Evolutionary conservation across 1,284 basidiomycete genomes (phyloP).

Genomic region (Papiliotrema fonsecae): DNA sequence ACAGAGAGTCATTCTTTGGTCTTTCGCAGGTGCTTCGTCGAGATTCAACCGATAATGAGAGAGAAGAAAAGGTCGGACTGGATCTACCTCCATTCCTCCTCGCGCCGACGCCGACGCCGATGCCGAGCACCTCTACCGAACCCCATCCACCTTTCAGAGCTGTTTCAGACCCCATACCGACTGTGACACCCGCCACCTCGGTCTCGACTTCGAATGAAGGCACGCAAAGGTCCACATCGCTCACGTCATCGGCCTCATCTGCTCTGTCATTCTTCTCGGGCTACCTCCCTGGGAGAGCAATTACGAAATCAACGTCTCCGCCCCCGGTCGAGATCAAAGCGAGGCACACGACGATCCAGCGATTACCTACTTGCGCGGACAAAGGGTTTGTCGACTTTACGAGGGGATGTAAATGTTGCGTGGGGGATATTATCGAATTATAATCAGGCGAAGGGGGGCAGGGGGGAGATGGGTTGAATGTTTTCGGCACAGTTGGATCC

Average conservation of each 20-base stretch:
- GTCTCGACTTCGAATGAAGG: neutral
- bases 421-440: constrained; percentile 29
- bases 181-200: neutral
- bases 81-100: constrained; percentile 18
- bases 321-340: neutral
- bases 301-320: neutral
- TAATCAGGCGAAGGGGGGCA: neutral
- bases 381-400: constrained; percentile 20
- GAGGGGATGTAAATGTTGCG: constrained; percentile 24
- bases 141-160: neutral
- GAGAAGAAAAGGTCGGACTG: constrained; percentile 6
- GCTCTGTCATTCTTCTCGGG: constrained; percentile 12
- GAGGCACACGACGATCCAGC: neutral
- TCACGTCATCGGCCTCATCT: constrained; percentile 6
- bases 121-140: neutral
- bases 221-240: constrained; percentile 1
- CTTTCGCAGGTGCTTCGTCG: constrained; percentile 21
- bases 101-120: neutral
- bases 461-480: neutral
- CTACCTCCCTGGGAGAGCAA: constrained; percentile 10
- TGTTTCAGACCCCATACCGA: constrained; percentile 2
- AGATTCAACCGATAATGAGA: constrained; percentile 5
- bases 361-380: neutral
- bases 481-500: no score
- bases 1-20: constrained; percentile 45